Base-by-base conservation (phyloP, 192 early-diverging fungal genomes). In the Coemansia sp. region DNA sequence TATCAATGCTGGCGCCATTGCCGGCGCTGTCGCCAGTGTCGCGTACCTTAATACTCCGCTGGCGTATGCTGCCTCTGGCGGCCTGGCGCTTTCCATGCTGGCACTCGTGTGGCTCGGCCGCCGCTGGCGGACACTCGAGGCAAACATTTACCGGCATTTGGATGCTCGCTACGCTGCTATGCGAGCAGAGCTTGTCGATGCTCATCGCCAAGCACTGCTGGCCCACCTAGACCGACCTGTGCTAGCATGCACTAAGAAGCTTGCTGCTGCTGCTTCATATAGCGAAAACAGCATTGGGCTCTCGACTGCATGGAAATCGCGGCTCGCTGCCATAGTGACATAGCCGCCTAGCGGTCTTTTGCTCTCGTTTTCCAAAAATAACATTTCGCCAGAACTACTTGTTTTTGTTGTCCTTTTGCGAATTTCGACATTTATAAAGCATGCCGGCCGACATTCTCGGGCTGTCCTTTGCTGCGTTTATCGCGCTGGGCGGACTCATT, bases 401-500 rank as follows among this genome's bases (percentile, higher is more conserved):
- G n/a, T n/a, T n/a, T n/a, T n/a, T n/a, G n/a, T n/a, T n/a, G n/a
- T n/a, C n/a, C n/a, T n/a, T n/a, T n/a, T n/a, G n/a, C n/a, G n/a
- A n/a, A n/a, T n/a, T n/a, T n/a, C n/a, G n/a, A n/a, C n/a, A n/a
- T n/a, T n/a, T n/a, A n/a, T n/a, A n/a, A n/a, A n/a, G n/a, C n/a
- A 67, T 76, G 74, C 25, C 74, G 14, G 49, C 35, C 17, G 77
- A 80, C 46, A 43, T 63, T 47, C 38, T 65, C 4, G 77, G 72
- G 5, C 51, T 80, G 35, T 68, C 47, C 8, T 80, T 80, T 37
- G 64, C 68, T 46, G 62, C 42, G 17, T 59, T 80, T 24, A 57
- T 80, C 35, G 72, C 68, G 10, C 60, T 80, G 3, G 77, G 77
- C 67, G 77, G 77, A 11, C 47, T 65, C 20, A 53, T 74, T 15